phyloP scores from a whole-genome alignment of 1,284 basidiomycete genomes.

The Vanrija pseudolonga region DNA sequence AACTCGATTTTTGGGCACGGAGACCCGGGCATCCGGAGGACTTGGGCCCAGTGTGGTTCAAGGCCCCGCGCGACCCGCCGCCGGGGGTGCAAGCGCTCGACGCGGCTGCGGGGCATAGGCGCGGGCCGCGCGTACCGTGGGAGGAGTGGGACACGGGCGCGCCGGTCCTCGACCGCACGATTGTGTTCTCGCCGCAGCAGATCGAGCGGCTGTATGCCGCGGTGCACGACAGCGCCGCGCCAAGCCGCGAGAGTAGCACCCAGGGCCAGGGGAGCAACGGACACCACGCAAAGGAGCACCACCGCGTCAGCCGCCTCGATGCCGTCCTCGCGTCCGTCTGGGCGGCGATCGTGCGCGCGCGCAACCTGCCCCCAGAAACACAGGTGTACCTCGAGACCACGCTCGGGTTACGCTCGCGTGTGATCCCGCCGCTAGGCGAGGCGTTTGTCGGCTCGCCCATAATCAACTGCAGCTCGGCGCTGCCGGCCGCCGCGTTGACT shows the following conservation, averaged over 20 bases:
- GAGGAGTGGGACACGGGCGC: slow-evolving; percentile 46
- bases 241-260: slow-evolving; percentile 18
- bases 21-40: slow-evolving; percentile 25
- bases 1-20: slow-evolving; percentile 41
- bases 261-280: not conserved
- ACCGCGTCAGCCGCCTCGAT: slow-evolving; percentile 47
- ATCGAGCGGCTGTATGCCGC: slow-evolving; percentile 22
- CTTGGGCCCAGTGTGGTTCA: slow-evolving; percentile 12
- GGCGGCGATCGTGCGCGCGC: slow-evolving; percentile 48
- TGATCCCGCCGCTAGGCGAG: slow-evolving; percentile 34
- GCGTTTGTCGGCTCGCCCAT: slow-evolving; percentile 51
- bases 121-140: slow-evolving; percentile 49
- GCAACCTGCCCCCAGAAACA: slow-evolving; percentile 27
- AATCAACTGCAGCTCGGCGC: slow-evolving; percentile 28
- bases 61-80: slow-evolving; percentile 16
- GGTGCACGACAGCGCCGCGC: slow-evolving; percentile 31
- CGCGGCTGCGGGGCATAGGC: slow-evolving; percentile 1
- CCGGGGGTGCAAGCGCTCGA: slow-evolving; percentile 22
- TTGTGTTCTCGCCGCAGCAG: slow-evolving; percentile 47
- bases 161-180: slow-evolving; percentile 45
- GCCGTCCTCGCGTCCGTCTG: slow-evolving; percentile 52
- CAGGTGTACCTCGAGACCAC: slow-evolving; percentile 37
- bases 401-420: slow-evolving; percentile 44
- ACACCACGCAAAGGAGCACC: no score
- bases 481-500: slow-evolving; percentile 2